Evolutionary conservation across 2,329 filamentous ascomycete genomes (phyloP), one percentile per base, ranked within the genome.

Genomic region (Fusarium austroafricanum): DNA sequence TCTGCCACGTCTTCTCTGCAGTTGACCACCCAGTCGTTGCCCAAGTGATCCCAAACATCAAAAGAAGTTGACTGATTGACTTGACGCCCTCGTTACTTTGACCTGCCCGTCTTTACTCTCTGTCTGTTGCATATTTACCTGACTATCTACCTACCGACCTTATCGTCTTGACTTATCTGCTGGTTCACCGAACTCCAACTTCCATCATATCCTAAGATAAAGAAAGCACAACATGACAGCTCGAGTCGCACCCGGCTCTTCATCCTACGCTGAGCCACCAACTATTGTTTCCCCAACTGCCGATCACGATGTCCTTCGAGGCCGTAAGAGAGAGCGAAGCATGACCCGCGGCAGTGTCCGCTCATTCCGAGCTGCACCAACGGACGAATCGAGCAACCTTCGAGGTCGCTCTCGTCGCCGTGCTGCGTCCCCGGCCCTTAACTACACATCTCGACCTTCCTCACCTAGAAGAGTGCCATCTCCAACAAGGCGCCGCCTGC

Each of bases 381-480:
- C 78, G 7, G 79, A 81, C 31, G 80, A 81, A 51, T 80, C 80
- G 18, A 82, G 80, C 77, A 82, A 78, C 9, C 75, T 82, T 29
- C 78, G 80, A 52, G 80, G 80, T 40, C 78, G 80, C 39, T 81
- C 80, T 52, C 79, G 78, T 28, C 76, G 78, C 15, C 78, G 80
- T 47, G 80, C 80, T 17, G 75, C 77, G 14, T 82, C 80, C 6
- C 80, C 79, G 17, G 67, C 73, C 61, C 15, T 73, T 14, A 71
- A 61, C 47, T 69, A 73, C 35, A 62, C 74, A 55, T 79, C 80
- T 18, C 75, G 78, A 51, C 72, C 72, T 21, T 71, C 78, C 4
- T 80, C 79, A 8, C 77, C 78, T 6, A 67, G 75, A 17, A 68
- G 75, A 14, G 71, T 79, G 20, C 68, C 78, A 17, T 82, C 81